A percentile compares a stretch with the other conserved stretches of the same genome.
Conservation (phyloP, 2,329 filamentous ascomycete species). For the Colletotrichum caudatum region DNA sequence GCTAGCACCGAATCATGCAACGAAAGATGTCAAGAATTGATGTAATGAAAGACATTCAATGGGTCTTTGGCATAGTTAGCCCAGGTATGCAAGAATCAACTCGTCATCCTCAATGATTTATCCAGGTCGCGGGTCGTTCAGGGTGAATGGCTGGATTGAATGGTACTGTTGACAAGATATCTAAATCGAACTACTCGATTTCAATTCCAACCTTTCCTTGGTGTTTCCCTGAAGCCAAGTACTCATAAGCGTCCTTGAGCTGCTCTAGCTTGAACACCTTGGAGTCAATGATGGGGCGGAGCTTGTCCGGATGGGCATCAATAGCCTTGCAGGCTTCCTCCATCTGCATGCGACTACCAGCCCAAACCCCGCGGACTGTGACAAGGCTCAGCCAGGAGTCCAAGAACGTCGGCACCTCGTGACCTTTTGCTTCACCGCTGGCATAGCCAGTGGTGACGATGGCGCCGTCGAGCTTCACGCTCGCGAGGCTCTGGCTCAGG, state of each 20-base stretch:
- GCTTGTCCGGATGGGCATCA: conserved; percentile 56
- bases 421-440: conserved; percentile 45
- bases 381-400: conserved; percentile 52
- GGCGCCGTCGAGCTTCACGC: conserved; percentile 55
- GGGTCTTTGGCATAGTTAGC: no score
- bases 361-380: conserved; percentile 60
- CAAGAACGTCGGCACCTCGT: conserved; percentile 45
- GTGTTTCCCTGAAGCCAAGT: conserved; percentile 51
- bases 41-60: no score
- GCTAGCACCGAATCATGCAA: no score
- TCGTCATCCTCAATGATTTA: no score
- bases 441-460: conserved; percentile 54
- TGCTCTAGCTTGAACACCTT: conserved; percentile 60
- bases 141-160: not conserved
- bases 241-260: conserved; percentile 58
- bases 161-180: no score
- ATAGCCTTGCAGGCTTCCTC: conserved; percentile 62
- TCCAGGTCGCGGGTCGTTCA: not conserved
- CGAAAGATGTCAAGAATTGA: no score
- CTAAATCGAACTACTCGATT: conserved; percentile 51
- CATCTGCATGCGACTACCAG: conserved; percentile 61
- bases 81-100: no score
- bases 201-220: conserved; percentile 57
- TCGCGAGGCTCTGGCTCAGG: conserved; percentile 54
- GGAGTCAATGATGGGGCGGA: conserved; percentile 58